These are phyloP conservation scores for Asterionellopsis glacialis DNA, from an alignment of 108 stramenopile species.

Conservation along the genomic window DNA sequence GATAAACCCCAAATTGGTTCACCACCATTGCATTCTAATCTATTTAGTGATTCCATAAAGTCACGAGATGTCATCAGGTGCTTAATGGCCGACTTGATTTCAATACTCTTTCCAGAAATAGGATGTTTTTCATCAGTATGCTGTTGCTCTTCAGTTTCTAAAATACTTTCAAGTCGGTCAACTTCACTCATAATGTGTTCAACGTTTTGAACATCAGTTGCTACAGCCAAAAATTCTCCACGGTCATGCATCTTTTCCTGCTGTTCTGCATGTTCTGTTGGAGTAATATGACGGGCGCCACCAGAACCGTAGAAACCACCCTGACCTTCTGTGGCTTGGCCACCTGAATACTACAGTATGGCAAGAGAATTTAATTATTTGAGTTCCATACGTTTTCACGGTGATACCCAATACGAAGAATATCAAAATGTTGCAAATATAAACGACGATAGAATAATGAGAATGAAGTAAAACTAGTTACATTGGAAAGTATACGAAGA, in stretches of 20 bases:
- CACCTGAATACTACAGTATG: conserved; percentile 43
- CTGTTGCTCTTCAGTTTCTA: conserved; percentile 16
- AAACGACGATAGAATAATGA: too few relatives aligned
- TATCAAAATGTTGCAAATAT: too few relatives aligned
- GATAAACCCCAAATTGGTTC: conserved; percentile 73
- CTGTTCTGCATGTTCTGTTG: not conserved
- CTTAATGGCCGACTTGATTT: conserved; percentile 47
- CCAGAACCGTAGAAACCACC: conserved; percentile 83
- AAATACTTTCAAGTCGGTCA: conserved; percentile 33
- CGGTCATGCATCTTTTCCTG: conserved; percentile 18
- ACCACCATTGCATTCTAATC: conserved; percentile 55
- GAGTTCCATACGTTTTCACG: too few relatives aligned
- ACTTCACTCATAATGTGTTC: conserved; percentile 48
- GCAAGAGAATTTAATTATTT: too few relatives aligned
- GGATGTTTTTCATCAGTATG: not conserved
- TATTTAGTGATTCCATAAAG: conserved; percentile 47
- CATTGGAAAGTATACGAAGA: too few relatives aligned
- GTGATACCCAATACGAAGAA: too few relatives aligned
- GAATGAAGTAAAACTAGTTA: too few relatives aligned
- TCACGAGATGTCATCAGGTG: conserved; percentile 62
- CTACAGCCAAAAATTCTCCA: conserved; percentile 45
- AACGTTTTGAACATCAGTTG: conserved; percentile 53
- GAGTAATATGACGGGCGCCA: conserved; percentile 41
- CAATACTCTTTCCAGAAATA: conserved; percentile 21
- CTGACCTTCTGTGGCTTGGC: conserved; percentile 69